Evolutionary conservation across 768 basidiomycete genomes (phyloP).

Genomic region (Auriculariales sp.): DNA sequence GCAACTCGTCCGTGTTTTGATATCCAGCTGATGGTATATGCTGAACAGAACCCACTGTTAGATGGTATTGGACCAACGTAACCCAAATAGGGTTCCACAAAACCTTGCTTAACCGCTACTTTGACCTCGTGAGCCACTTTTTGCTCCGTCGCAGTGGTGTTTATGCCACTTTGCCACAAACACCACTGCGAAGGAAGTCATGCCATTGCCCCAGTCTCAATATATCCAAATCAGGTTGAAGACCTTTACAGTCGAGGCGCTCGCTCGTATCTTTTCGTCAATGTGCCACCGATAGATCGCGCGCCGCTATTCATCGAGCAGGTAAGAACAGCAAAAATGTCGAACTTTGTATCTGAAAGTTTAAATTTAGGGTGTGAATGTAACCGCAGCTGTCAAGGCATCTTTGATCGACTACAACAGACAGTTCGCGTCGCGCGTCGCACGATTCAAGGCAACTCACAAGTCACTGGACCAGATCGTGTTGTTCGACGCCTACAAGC

Average conservation of each 20-base stretch:
- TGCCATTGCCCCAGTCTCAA: too few species aligned
- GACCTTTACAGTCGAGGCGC: slow-evolving; percentile 29
- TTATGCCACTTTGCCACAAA: background rate
- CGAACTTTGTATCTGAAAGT: too few species aligned
- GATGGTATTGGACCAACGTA: slow-evolving; percentile 17
- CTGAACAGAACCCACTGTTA: background rate
- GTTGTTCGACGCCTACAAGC: slow-evolving; percentile 39
- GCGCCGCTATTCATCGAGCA: slow-evolving; percentile 25
- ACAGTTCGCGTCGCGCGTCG: slow-evolving; percentile 24
- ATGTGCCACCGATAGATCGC: slow-evolving; percentile 24
- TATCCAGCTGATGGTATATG: background rate
- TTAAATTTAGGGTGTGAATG: slow-evolving; percentile 17
- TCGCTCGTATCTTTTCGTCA: slow-evolving; percentile 22
- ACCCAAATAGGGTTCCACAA: slow-evolving; percentile 19
- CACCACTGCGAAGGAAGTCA: too few species aligned
- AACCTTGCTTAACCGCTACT: slow-evolving; percentile 18
- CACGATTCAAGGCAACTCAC: slow-evolving; percentile 26
- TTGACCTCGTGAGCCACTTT: slow-evolving; percentile 18
- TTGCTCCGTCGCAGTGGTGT: too few species aligned
- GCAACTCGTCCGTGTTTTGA: background rate
- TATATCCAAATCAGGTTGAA: slow-evolving; percentile 23
- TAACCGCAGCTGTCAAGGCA: slow-evolving; percentile 15
- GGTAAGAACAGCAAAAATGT: too few species aligned
- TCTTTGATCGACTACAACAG: slow-evolving; percentile 36
- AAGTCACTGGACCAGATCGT: slow-evolving; percentile 28